Evolutionary conservation across 2,329 filamentous ascomycete species (phyloP).

Genomic region (Ilyonectria mors-panacis): DNA sequence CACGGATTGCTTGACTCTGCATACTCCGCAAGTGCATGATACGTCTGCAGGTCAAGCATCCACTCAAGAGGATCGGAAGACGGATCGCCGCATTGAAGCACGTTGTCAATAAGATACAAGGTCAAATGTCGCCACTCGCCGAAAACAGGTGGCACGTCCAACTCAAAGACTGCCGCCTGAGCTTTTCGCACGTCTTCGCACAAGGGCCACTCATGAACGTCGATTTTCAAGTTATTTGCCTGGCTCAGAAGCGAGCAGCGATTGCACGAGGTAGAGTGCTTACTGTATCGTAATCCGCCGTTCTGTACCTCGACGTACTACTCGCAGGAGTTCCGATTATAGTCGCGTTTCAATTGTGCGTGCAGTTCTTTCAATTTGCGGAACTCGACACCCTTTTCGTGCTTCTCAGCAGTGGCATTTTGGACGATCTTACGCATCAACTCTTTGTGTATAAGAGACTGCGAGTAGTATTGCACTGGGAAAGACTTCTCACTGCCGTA

Average conservation of each 20-base stretch:
- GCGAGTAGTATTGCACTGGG: constrained; percentile 32
- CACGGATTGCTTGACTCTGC: background rate
- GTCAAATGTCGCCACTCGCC: constrained; percentile 65
- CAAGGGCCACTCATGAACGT: constrained; percentile 71
- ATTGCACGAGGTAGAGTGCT: constrained; percentile 46
- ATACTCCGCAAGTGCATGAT: background rate
- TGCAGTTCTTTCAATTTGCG: constrained; percentile 15
- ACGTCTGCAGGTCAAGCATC: constrained; percentile 22
- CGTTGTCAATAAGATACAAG: constrained; percentile 55
- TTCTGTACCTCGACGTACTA: constrained; percentile 11
- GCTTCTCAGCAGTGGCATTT: constrained; percentile 47
- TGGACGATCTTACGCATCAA: constrained; percentile 56
- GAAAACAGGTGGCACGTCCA: constrained; percentile 58
- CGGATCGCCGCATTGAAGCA: constrained; percentile 50
- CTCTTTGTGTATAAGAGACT: constrained; percentile 51
- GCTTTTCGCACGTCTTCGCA: constrained; percentile 52
- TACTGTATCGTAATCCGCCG: background rate
- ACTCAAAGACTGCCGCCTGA: constrained; percentile 68
- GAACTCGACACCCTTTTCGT: constrained; percentile 35
- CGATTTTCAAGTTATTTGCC: constrained; percentile 61
- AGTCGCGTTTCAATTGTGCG: constrained; percentile 24
- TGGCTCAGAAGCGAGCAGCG: constrained; percentile 52
- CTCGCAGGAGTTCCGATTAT: constrained; percentile 18
- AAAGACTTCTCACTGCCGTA: constrained; percentile 36
- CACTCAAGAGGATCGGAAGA: background rate